Evolutionary conservation across 352 stramenopile species (phyloP).

Genomic region (Phytophthora rubi): DNA sequence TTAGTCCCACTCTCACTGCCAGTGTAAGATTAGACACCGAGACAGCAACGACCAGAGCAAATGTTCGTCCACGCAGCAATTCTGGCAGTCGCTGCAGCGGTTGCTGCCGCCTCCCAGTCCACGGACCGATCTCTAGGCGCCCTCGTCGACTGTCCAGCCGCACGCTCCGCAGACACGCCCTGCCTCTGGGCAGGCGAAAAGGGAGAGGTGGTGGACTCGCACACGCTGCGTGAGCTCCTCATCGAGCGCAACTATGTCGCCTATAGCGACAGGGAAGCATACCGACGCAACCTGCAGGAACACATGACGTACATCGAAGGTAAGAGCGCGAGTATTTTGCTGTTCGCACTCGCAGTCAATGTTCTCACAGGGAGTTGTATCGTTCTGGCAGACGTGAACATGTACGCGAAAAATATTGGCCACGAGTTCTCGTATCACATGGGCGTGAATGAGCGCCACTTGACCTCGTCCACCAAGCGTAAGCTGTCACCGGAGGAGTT

Average conservation of each 20-base stretch:
- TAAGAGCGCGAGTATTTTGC: slow-evolving; percentile 22
- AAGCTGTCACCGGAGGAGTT: slow-evolving; percentile 54
- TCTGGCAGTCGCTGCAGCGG: slow-evolving; percentile 10
- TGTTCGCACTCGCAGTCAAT: not conserved
- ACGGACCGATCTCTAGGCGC: slow-evolving; percentile 52
- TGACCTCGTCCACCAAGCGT: slow-evolving; percentile 43
- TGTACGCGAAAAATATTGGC: slow-evolving; percentile 59
- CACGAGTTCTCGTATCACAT: slow-evolving; percentile 76
- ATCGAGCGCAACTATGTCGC: slow-evolving; percentile 40
- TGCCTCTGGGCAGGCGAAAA: slow-evolving; percentile 70
- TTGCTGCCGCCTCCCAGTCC: slow-evolving; percentile 12
- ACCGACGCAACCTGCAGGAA: slow-evolving; percentile 54
- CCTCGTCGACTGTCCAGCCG: slow-evolving; percentile 51
- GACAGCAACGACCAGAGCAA: not conserved
- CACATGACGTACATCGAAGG: slow-evolving; percentile 87
- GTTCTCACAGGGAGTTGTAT: not conserved
- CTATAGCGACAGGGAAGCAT: slow-evolving; percentile 30
- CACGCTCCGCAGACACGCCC: slow-evolving; percentile 26
- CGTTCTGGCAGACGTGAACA: slow-evolving; percentile 54
- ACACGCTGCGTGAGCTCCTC: slow-evolving; percentile 54
- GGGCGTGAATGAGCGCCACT: slow-evolving; percentile 73
- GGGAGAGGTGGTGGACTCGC: slow-evolving; percentile 46
- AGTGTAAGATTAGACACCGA: slow-evolving; percentile 6
- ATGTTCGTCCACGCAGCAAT: slow-evolving; percentile 20
- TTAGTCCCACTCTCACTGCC: not conserved